Base-by-base conservation (phyloP, 352 stramenopile genomes). In the Phytopythium aichiense region DNA sequence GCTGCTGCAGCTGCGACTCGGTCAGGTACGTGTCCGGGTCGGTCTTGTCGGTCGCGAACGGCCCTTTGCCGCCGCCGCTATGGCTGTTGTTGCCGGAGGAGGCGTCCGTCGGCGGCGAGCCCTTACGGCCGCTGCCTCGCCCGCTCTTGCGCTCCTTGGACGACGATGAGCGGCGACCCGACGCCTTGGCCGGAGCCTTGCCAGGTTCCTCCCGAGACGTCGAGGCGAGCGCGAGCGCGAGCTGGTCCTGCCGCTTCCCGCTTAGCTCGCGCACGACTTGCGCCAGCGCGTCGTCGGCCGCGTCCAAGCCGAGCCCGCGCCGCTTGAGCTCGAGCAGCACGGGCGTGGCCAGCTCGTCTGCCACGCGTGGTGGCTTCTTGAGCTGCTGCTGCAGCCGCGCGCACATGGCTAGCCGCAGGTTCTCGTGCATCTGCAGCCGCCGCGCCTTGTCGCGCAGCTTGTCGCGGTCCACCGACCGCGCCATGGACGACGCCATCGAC, bases 341-440 rank as follows among this genome's bases (percentile, higher is more conserved):
- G 23, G 83, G 70, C 0, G 69, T 71, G 0, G 81, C 79, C 42
- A 93, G 77, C 55, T 87, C 72, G 48, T 90, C 76, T 9, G 81
- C 84, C 30, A 87, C 68, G 37, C 78, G 81, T 4, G 81, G 81
- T 9, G 64, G 78, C 66, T 91, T 93, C 22, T 77, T 77, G 38
- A 86, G 69, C 61, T 79, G 76, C 57, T 90, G 79, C 63, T 93
- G 84, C 55, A 93, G 74, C 53, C 84, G 84, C 11, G 76, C 79
- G 51, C 84, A 93, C 66, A 93, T 77, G 37, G 72, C 66, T 22
- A 91, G 68, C 0, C 82, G 76, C 71, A 87, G 65, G 30, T 78
- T 87, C 42, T 91, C 82, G 23, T 84, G 81, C 81, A 93, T 90
- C 60, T 91, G 81, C 56, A 91, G 62, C 48, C 79, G 68, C 6